Evolutionary conservation across 176 grass and related monocot species (phyloP).

Genomic region (Aegilops longissima): DNA sequence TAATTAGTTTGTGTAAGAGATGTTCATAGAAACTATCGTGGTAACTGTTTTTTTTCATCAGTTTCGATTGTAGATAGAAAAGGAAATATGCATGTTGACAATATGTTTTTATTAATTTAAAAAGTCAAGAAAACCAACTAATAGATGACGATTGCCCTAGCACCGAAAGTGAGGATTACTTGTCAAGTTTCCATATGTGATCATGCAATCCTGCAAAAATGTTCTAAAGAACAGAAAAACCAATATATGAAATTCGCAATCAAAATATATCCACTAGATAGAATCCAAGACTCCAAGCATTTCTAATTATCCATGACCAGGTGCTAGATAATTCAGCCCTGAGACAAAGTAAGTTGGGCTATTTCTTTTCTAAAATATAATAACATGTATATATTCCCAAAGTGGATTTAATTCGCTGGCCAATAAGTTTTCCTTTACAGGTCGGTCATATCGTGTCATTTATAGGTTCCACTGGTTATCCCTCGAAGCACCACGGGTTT

Average conservation of each 20-base stretch:
- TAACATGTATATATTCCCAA: background rate
- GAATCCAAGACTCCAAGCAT: background rate
- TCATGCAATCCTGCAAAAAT: background rate
- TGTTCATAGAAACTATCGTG: background rate
- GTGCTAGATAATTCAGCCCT: background rate
- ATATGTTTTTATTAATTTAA: background rate
- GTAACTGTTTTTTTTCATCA: background rate
- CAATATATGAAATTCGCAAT: background rate
- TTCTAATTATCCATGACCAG: background rate
- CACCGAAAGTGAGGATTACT: background rate
- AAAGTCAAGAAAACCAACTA: background rate
- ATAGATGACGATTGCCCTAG: background rate
- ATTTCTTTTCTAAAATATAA: background rate
- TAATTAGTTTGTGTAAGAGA: background rate
- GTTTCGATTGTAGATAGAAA: background rate
- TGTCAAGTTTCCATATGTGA: background rate
- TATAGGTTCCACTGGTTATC: background rate
- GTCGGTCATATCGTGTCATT: background rate
- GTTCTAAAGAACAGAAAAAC: background rate
- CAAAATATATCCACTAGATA: background rate
- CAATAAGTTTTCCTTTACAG: conserved; percentile 13
- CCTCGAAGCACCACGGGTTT: conserved; percentile 2
- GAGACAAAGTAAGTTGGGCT: background rate
- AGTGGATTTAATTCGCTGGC: conserved; percentile 11
- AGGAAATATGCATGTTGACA: background rate